Conservation (phyloP, 2,329 filamentous ascomycete genomes). For the Raffaelea ambrosiae region DNA sequence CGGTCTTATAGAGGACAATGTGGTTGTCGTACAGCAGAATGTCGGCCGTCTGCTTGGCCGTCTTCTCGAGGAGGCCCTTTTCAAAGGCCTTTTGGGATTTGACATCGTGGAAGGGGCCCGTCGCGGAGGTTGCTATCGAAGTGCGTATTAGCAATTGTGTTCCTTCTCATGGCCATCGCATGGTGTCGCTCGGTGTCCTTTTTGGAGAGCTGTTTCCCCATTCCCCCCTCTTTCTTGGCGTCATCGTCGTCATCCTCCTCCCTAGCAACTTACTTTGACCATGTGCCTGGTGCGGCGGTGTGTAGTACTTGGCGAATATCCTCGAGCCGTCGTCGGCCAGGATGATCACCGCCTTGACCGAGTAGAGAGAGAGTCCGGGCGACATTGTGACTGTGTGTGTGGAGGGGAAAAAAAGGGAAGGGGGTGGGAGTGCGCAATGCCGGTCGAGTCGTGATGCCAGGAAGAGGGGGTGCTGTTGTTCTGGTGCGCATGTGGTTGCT, state of each 20-base stretch:
- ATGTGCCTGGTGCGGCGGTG: slow-evolving; percentile 43
- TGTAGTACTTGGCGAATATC: slow-evolving; percentile 92
- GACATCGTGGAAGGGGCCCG: slow-evolving; percentile 66
- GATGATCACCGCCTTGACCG: slow-evolving; percentile 31
- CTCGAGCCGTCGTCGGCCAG: slow-evolving; percentile 82
- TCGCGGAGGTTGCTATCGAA: neutral
- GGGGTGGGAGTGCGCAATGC: too few species aligned
- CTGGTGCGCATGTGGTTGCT: too few species aligned
- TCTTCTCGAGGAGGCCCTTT: slow-evolving; percentile 91
- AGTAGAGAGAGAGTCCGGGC: slow-evolving; percentile 16
- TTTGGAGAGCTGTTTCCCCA: neutral
- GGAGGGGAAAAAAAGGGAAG: neutral
- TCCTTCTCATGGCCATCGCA: neutral
- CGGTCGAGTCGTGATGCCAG: too few species aligned
- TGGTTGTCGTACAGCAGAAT: slow-evolving; percentile 97
- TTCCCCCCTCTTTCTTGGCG: too few species aligned
- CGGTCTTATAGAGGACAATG: slow-evolving; percentile 95
- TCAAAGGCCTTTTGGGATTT: slow-evolving; percentile 97
- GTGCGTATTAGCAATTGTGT: neutral
- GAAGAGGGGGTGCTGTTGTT: too few species aligned
- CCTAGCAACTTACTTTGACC: slow-evolving; percentile 7
- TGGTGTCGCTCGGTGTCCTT: too few species aligned
- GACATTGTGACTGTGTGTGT: slow-evolving; percentile 11
- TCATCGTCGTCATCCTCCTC: neutral
- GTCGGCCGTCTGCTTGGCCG: slow-evolving; percentile 87